Evolutionary conservation across 2,329 filamentous ascomycete genomes (phyloP), one percentile per base, ranked within the genome.

Genomic region (Colletotrichum lupini): DNA sequence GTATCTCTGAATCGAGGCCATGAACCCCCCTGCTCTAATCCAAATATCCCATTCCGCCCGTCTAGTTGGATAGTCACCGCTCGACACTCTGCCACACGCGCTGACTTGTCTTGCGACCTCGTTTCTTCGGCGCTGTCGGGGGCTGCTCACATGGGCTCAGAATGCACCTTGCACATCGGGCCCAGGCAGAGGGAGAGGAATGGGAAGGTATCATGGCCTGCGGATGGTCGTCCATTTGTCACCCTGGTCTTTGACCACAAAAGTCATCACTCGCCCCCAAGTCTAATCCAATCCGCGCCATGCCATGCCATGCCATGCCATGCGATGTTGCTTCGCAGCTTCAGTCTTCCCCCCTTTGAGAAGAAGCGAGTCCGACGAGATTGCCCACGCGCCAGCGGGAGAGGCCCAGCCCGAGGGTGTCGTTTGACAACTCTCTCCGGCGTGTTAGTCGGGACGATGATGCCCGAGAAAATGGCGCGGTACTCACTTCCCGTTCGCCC

Each of bases 391-490:
- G 52, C 28, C 61, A 55, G 57, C 19, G 28, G 16, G 32, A 55
- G 32, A 52, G 37, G 58, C 37, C 60, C 14, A 37, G 26, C 42
- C 49, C 26, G 24, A 63, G 42, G 37, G 58, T 62, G 37, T 28
- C 69, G n/a, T 58, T n/a, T 24, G 30, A 58, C 14, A 14, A 24
- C 64, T 37, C 14, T 22, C 57, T 42, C 19, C 35, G 55, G 58
- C 22, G 28, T 26, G 30, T 46, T 22, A 59, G 53, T 30, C 32
- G 37, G 58, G 22, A 12, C 32, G 53, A 69, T 32, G 59, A 69
- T 64, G 49, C 42, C 19, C 68, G 37, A 62, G 19, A 32, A 68
- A 60, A 67, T 72, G 63, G 56, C 57, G 57, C 64, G 56, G 16
- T 42, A 28, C n/a, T 61, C 42, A 58, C 35, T n/a, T n/a, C 55